Base-by-base conservation (phyloP, 257 asterid genomes). In the Thymus mandschuricus region DNA sequence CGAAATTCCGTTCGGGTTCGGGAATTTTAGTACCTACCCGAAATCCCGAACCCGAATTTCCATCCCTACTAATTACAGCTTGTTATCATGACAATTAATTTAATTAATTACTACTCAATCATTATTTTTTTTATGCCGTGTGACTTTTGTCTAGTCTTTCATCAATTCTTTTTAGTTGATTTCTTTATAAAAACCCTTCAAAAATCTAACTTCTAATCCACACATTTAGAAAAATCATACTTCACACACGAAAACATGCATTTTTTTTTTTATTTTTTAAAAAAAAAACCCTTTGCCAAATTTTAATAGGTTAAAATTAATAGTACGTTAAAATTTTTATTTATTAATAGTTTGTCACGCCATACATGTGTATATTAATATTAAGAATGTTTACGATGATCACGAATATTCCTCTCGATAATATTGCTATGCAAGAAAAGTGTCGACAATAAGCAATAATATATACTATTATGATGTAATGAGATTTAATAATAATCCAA, bases 51-150 rank as follows among this genome's bases (percentile, higher is more conserved):
- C n/a, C n/a, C n/a, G n/a, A n/a, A n/a, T n/a, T n/a, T n/a, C n/a
- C n/a, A n/a, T n/a, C n/a, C n/a, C n/a, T n/a, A n/a, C 8, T 38
- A 38, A 38, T 38, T 41, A 8, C 30, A 51, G 57, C 60, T 72
- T 61, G 61, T 60, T 45, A 49, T 48, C 60, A 29, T 35, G n/a
- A 59, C 71, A 50, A 48, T 70, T 57, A 56, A 29, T 38, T 21
- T 38, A 38, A 38, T 38, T 28, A 43, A 6, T 41, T 6, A 31
- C 1, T 58, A 11, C 51, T 10, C 51, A 0, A 46, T 11, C 51
- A 46, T 46, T 10, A 1, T 3, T 9, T 44, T 44, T 11, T 44
- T 10, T 10, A 46, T 3, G 48, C 8, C 4, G 10, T 43, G 48
- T 7, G 8, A 43, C 5, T 21, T 11, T 1, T 46, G 51, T 46